phyloP scores from a whole-genome alignment of 2,329 filamentous ascomycete genomes.

The Stemphylium lycopersici region DNA sequence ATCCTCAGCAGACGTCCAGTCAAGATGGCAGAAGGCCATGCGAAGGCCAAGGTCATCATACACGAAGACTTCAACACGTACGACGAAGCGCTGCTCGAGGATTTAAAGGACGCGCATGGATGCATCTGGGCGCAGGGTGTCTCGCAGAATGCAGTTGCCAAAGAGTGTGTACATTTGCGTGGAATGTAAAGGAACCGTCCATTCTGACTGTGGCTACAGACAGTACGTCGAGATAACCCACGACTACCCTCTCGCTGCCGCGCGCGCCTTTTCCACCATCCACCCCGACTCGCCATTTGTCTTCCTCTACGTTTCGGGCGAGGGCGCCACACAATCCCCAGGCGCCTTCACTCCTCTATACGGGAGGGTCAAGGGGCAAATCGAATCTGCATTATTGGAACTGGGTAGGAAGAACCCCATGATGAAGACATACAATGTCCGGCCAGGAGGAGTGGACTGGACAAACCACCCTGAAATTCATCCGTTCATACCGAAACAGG shows the following conservation, averaged over 20 bases:
- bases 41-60: constrained; percentile 68
- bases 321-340: constrained; percentile 64
- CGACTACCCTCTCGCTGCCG: constrained; percentile 68
- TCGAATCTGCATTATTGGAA: constrained; percentile 65
- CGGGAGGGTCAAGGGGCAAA: constrained; percentile 69
- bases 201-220: constrained; percentile 28
- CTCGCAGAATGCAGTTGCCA: constrained; percentile 63
- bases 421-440: constrained; percentile 62
- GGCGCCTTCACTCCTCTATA: constrained; percentile 63
- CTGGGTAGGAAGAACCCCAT: constrained; percentile 54
- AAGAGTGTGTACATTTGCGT: constrained; percentile 56
- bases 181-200: neutral
- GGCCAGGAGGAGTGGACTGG: constrained; percentile 66
- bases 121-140: constrained; percentile 78
- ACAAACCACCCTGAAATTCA: constrained; percentile 50
- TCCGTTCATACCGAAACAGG: constrained; percentile 39
- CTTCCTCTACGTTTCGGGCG: constrained; percentile 74
- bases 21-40: constrained; percentile 65
- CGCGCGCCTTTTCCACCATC: constrained; percentile 63
- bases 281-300: constrained; percentile 62
- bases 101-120: constrained; percentile 68
- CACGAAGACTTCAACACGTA: constrained; percentile 72
- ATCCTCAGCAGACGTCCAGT: constrained; percentile 71
- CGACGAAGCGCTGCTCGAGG: constrained; percentile 60
- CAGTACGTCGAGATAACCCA: constrained; percentile 73